A percentile compares a stretch with the other conserved stretches of the same genome.
Conservation (phyloP, 345 rosid genomes). For the Populus ilicifolia region DNA sequence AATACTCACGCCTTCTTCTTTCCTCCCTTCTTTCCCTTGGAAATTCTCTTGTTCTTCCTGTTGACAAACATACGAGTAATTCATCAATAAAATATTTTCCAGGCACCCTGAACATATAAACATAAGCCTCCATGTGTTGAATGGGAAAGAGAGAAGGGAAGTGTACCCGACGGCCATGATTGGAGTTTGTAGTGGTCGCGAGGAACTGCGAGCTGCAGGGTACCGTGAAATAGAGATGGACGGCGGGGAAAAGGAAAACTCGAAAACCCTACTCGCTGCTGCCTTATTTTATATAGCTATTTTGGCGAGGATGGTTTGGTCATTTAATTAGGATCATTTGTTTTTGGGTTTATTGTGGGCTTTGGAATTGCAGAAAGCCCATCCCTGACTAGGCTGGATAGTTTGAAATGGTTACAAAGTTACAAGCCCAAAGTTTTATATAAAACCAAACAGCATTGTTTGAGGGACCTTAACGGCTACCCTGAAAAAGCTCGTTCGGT, state of each 20-base stretch:
- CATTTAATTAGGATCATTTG: neutral
- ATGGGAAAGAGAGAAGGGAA: neutral
- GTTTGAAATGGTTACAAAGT: neutral
- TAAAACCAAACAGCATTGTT: too few relatives aligned
- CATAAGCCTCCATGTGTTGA: neutral
- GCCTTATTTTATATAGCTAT: neutral
- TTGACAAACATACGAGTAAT: neutral
- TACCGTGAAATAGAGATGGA: neutral
- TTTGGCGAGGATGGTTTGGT: neutral
- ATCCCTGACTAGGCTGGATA: neutral
- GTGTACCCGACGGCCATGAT: constrained; percentile 18
- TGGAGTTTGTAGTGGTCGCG: neutral
- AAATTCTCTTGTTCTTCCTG: constrained; percentile 95
- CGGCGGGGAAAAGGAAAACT: neutral
- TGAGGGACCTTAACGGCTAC: too few relatives aligned
- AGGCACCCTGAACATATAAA: neutral
- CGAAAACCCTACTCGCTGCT: neutral
- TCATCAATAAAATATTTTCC: constrained; percentile 1
- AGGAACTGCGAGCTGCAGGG: neutral
- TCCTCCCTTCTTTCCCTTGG: constrained; percentile 95
- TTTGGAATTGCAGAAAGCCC: neutral
- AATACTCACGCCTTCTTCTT: constrained; percentile 87
- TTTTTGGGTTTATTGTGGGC: neutral
- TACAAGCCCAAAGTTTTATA: neutral
- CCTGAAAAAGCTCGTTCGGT: too few relatives aligned